Evolutionary conservation across 768 basidiomycete genomes (phyloP).

Genomic region (Hydnomerulius pinastri): DNA sequence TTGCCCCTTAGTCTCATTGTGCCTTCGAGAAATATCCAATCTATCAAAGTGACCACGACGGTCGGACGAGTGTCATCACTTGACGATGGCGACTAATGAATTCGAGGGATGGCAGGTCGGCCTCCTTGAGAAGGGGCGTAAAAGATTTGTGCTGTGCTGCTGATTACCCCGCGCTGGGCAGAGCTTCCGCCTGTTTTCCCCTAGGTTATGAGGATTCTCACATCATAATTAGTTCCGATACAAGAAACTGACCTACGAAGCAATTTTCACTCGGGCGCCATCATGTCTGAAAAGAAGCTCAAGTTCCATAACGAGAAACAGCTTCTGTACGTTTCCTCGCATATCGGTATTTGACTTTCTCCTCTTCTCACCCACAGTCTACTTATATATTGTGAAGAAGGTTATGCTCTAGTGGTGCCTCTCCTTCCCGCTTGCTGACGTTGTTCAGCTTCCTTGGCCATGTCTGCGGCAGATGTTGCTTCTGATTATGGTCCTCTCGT

Average conservation of each 20-base stretch:
- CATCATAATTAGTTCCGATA: neutral
- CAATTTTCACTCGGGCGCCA: neutral
- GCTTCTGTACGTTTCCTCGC: neutral
- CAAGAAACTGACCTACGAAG: too few relatives aligned
- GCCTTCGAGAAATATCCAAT: too few relatives aligned
- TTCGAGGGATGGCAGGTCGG: too few relatives aligned
- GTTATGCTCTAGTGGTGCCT: neutral
- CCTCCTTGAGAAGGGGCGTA: too few relatives aligned
- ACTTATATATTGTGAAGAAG: constrained; percentile 8
- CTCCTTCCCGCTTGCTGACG: neutral
- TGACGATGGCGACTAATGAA: too few relatives aligned
- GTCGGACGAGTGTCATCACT: too few relatives aligned
- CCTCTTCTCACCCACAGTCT: neutral
- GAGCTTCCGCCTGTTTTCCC: too few relatives aligned
- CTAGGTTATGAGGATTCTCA: neutral
- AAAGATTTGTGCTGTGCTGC: too few relatives aligned
- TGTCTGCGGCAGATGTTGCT: constrained; percentile 4
- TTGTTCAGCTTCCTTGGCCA: neutral
- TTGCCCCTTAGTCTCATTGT: too few relatives aligned
- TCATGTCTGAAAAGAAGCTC: neutral
- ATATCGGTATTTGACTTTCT: neutral
- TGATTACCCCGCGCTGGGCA: too few relatives aligned
- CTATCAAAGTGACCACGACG: too few relatives aligned
- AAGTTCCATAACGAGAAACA: neutral
- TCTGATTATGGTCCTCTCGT: constrained; percentile 20